Base-by-base conservation (phyloP, 2,329 filamentous ascomycete genomes). In the Colletotrichum musicola region DNA sequence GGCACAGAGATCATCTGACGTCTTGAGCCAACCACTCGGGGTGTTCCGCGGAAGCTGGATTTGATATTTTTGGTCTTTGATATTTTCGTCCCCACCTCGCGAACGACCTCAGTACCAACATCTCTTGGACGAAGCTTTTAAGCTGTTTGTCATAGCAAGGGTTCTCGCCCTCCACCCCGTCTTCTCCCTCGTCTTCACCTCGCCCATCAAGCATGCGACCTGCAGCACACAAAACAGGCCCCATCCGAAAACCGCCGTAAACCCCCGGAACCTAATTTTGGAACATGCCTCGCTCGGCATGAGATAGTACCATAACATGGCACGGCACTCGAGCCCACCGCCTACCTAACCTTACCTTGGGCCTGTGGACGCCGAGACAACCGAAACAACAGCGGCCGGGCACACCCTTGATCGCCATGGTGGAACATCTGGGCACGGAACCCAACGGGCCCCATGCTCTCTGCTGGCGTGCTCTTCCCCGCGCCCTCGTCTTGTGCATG, bases 161-260 rank as follows among this genome's bases (percentile, higher is more conserved):
- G 46, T 46, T 50, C 30, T 50, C 53, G 25, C 18, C 20, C 49
- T 35, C 13, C 25, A 18, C n/a, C 40, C 13, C 16, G 40, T 16
- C 40, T 25, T 25, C 22, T 25, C 22, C 54, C 54, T 55, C 51
- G 14, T 54, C 30, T 46, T 40, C n/a, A 47, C 47, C 64, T 40
- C n/a, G 47, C 47, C 64, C 65, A 50, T 55, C 55, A 68, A 68
- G 65, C 65, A 53, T 59, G 62, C 65, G 49, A 51, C 47, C 62
- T 68, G 65, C 65, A 68, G 65, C 62, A 68, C 62, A 68, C 50
- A 64, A 68, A 68, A 68, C 65, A 68, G 13, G 27, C 2, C 42
- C 46, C 62, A 50, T 65, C 65, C 65, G 65, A 68, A 60, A 56
- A 61, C 42, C 50, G 56, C 65, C 55, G 55, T 55, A 51, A 42